Evolutionary conservation across 208 protist genomes (phyloP).

Genomic region (Acanthamoeba quina): DNA sequence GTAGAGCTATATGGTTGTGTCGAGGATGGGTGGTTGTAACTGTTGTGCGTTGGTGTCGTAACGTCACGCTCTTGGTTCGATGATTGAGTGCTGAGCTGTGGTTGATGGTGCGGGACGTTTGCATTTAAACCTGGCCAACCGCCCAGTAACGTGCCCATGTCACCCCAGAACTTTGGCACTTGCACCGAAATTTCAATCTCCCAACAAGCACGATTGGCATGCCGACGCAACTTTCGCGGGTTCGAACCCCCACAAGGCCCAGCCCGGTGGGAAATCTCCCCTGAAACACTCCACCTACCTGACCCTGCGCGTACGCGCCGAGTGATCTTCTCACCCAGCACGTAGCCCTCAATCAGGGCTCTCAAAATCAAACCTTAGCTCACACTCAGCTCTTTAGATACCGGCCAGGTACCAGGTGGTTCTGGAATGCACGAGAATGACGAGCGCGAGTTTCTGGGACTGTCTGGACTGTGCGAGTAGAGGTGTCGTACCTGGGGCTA

Average conservation of each 20-base stretch:
- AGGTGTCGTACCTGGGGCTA: too few species aligned
- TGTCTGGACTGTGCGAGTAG: not conserved
- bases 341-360: not conserved
- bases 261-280: not conserved
- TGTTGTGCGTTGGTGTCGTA: too few species aligned
- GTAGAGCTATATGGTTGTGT: not conserved
- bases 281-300: not conserved
- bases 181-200: not conserved
- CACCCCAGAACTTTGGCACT: not conserved
- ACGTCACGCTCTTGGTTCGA: not conserved
- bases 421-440: not conserved
- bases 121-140: slow-evolving; percentile 5
- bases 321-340: too few species aligned
- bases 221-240: not conserved
- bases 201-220: not conserved
- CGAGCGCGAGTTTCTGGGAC: not conserved
- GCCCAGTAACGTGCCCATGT: not conserved
- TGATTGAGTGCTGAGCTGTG: not conserved
- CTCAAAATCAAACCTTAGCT: not conserved
- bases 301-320: not conserved
- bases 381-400: not conserved
- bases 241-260: not conserved
- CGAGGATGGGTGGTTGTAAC: too few species aligned
- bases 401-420: not conserved
- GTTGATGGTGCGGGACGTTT: not conserved